These are phyloP conservation scores for Nyssa sinensis DNA, from an alignment of 148 eudicot genomes.

Conservation along the genomic window DNA sequence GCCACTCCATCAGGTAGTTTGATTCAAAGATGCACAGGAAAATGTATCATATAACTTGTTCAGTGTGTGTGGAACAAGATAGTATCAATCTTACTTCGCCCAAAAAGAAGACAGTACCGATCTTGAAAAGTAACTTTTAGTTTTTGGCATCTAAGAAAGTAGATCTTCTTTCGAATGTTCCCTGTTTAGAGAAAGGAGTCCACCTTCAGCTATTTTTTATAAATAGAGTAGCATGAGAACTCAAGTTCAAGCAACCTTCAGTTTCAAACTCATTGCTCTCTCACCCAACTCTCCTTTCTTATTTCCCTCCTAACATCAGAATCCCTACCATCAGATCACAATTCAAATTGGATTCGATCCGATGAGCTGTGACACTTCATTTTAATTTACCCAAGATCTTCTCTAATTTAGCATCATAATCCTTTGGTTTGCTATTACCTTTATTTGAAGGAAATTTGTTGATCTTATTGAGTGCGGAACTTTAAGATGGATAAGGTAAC, in stretches of 20 bases:
- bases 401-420: too few relatives aligned
- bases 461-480: neutral
- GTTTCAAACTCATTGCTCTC: constrained; percentile 16
- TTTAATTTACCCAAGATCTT: too few relatives aligned
- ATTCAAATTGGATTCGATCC: neutral
- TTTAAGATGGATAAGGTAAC: constrained; percentile 61
- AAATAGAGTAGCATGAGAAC: constrained; percentile 43
- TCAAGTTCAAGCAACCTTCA: constrained; percentile 34
- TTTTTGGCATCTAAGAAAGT: constrained; percentile 58
- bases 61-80: constrained; percentile 16
- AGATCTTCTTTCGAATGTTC: constrained; percentile 43
- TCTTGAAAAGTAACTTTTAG: constrained; percentile 38
- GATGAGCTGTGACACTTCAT: too few relatives aligned
- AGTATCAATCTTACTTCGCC: too few relatives aligned
- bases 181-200: constrained; percentile 20
- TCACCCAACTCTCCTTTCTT: neutral
- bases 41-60: constrained; percentile 13
- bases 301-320: neutral
- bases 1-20: constrained; percentile 11
- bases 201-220: constrained; percentile 37
- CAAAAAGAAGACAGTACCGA: neutral
- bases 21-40: constrained; percentile 10
- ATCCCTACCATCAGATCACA: neutral
- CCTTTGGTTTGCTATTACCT: neutral
- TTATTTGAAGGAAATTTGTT: too few relatives aligned